Base-by-base conservation (phyloP, 2,329 filamentous ascomycete genomes). In the Diatrype stigma region DNA sequence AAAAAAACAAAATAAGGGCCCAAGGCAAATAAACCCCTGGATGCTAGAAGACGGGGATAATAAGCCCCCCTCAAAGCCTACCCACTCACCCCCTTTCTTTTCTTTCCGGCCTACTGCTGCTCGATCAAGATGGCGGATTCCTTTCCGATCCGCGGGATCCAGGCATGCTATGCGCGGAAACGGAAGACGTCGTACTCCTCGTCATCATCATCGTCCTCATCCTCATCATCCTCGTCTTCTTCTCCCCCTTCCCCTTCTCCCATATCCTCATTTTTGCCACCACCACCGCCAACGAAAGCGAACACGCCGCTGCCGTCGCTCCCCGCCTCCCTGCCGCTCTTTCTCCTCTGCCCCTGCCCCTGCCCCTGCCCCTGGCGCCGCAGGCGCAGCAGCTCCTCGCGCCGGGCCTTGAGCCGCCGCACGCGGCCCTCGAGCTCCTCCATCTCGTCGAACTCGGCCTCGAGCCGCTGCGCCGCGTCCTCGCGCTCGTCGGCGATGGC, bases 401-500 rank as follows among this genome's bases (percentile, higher is more conserved):
- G 76, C 66, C 82, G 84, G 63, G 89, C 83, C 64, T 88, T 86
- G 49, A 93, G 68, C 54, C 76, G 78, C 52, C 77, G 76, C 12
- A 93, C 86, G 6, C 88, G 80, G 47, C 82, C 81, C 67, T 93
- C 89, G 44, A 93, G 76, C 63, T 85, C 81, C 63, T 88, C 85
- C 89, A 93, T 93, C 64, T 91, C 85, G 51, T 90, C 88, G 58
- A 93, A 87, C 67, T 93, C 89, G 38, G 85, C 82, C 67, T 90
- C 86, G 51, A 92, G 70, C 28, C 86, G 83, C 21, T 86, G 78
- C 40, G 80, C 81, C 1, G 89, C 89, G 60, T 94, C 89, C 65
- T 94, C 89, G 50, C 81, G 81, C 64, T 91, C 88, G 37, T 85
- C 86, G 51, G 80, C 79, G 1, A 84, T 64, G 59, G 82, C 73